Evolutionary conservation across 148 eudicot species (phyloP).

Genomic region (Fagopyrum tataricum): DNA sequence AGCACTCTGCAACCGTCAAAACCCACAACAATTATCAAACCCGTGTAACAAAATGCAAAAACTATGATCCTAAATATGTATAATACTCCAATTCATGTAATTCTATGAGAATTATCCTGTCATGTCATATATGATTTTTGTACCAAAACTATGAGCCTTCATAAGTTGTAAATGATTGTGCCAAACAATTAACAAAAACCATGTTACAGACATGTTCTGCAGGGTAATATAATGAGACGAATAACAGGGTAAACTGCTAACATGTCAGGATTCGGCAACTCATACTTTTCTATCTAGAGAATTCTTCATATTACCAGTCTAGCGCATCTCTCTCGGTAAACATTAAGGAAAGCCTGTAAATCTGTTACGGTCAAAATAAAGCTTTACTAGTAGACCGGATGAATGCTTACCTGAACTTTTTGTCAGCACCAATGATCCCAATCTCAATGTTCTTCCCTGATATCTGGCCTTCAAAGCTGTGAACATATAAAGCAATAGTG

Average conservation of each 20-base stretch:
- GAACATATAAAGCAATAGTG: not conserved
- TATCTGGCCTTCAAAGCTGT: constrained; percentile 94
- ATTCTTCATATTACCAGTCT: not conserved
- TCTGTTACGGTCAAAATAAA: not conserved
- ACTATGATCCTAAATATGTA: too few relatives aligned
- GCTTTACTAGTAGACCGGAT: not conserved
- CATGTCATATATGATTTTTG: not conserved
- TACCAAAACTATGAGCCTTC: not conserved
- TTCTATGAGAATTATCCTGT: not conserved
- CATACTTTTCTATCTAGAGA: not conserved
- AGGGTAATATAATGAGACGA: too few relatives aligned
- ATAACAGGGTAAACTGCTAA: too few relatives aligned
- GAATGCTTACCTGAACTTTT: constrained; percentile 58
- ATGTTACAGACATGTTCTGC: too few relatives aligned
- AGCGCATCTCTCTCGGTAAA: not conserved
- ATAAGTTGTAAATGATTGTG: not conserved
- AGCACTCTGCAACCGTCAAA: constrained; percentile 58
- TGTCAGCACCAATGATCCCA: constrained; percentile 80
- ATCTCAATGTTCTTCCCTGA: constrained; percentile 89
- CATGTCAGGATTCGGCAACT: not conserved
- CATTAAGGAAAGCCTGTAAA: not conserved
- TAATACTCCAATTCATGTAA: too few relatives aligned
- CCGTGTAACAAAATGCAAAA: not conserved
- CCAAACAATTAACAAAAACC: not conserved
- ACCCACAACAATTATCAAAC: not conserved